phyloP scores from a whole-genome alignment of 345 rosid genomes.

The Trapa incisa region DNA sequence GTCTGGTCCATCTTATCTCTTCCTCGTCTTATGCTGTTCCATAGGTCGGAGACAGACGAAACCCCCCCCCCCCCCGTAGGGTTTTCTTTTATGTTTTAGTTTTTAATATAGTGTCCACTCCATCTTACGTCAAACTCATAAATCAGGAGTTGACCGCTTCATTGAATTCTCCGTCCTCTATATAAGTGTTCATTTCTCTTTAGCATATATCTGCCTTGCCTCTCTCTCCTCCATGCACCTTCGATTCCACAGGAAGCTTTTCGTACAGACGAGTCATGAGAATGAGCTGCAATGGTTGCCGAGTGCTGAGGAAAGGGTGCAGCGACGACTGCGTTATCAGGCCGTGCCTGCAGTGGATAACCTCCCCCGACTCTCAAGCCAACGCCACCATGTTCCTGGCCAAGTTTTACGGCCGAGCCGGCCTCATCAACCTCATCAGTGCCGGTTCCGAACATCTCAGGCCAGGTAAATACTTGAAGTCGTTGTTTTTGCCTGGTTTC shows the following conservation, averaged over 20 bases:
- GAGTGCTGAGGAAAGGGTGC: constrained; percentile 95
- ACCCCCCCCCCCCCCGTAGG: too few species aligned
- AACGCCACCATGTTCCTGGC: constrained; percentile 93
- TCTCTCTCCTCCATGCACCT: neutral
- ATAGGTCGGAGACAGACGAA: too few species aligned
- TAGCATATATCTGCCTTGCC: neutral
- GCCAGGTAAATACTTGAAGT: constrained; percentile 40
- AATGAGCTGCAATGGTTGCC: constrained; percentile 95
- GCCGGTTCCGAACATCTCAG: constrained; percentile 85
- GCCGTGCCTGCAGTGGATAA: constrained; percentile 95
- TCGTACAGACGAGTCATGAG: constrained; percentile 19
- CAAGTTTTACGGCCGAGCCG: constrained; percentile 92
- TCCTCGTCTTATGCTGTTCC: too few species aligned
- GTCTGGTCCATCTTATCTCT: too few species aligned
- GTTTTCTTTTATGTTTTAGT: too few species aligned
- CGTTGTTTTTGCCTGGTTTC: too few species aligned
- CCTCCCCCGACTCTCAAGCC: constrained; percentile 72
- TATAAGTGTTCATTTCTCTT: too few species aligned
- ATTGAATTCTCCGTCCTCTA: too few species aligned
- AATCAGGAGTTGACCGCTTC: too few species aligned
- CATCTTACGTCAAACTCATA: too few species aligned
- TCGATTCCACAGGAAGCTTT: neutral
- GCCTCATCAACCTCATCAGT: constrained; percentile 85
- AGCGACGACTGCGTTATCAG: constrained; percentile 76
- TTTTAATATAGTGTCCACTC: too few species aligned